These are phyloP conservation scores for Lactifluus volemus DNA, from an alignment of 768 basidiomycete genomes.

Conservation along the genomic window DNA sequence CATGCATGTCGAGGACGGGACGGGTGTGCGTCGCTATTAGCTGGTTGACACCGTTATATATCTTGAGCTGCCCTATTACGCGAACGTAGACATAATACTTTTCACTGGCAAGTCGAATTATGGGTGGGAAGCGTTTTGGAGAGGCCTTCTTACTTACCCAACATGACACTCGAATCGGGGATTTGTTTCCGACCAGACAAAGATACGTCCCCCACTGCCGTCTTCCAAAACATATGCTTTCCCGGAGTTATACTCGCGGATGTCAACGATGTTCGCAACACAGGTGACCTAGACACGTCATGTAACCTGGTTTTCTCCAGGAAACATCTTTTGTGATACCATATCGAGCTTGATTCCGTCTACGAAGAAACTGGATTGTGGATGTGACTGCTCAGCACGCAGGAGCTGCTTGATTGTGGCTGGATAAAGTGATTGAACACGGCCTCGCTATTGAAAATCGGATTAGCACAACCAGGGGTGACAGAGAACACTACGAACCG, in stretches of 20 bases:
- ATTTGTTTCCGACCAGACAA: background rate
- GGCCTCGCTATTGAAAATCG: background rate
- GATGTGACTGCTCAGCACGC: constrained; percentile 25
- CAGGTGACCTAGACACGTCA: constrained; percentile 34
- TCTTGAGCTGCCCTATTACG: constrained; percentile 1
- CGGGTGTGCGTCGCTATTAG: constrained; percentile 33
- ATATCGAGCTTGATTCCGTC: constrained; percentile 10
- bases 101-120: background rate
- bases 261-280: constrained; percentile 35
- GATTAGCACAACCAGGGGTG: background rate
- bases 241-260: constrained; percentile 3
- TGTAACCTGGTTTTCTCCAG: background rate
- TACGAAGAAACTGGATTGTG: constrained; percentile 4
- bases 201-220: constrained; percentile 25
- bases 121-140: background rate
- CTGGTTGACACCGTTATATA: constrained; percentile 32
- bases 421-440: constrained; percentile 30
- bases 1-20: constrained; percentile 36
- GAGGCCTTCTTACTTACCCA: background rate
- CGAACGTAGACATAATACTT: constrained; percentile 6
- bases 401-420: constrained; percentile 48
- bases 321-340: background rate
- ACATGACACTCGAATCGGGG: background rate
- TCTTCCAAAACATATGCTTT: constrained; percentile 29
- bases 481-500: background rate